Base-by-base conservation (phyloP, 768 basidiomycete genomes). In the Kwoniella bestiolae region DNA sequence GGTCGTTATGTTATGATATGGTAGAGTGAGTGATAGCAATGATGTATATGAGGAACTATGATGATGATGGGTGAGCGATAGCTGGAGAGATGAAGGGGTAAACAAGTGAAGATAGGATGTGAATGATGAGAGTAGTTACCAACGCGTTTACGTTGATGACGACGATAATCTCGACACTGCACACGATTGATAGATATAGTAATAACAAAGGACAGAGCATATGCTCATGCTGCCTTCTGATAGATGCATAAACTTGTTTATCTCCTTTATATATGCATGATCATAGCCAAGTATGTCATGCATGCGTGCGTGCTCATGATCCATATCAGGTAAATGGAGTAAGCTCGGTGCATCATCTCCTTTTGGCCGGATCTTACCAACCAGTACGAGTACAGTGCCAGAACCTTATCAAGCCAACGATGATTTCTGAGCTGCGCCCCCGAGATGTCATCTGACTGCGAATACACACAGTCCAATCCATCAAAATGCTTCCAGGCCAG, bases 91-190 rank as follows among this genome's bases (percentile, higher is more conserved):
- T 21, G n/a, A 2, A 49, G n/a, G n/a, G 25, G 12, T 9, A 49
- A 49, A n/a, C n/a, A n/a, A 21, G 46, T 49, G 46, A 41, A 41
- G 46, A 26, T 49, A 21, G 25, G 46, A 5, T 49, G 46, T n/a
- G 46, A 49, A 49, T 21, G 46, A 49, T 49, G 2, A 49, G 18
- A 41, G 38, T 41, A 41, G 18, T 18, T 8, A 47, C 23, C 23
- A 51, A 51, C 50, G 50, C 50, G 50, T 51, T 51, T 11, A 41
- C 11, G 50, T 28, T 51, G 50, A 31, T 26, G 50, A 31, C 18
- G 50, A 25, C 50, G 14, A 16, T 16, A 11, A 16, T 26, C 21
- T 26, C 26, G 23, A 21, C n/a, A 47, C 12, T 41, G 38, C 18
- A 41, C 18, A 41, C 4, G 16, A 4, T 1, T 41, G 4, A 41